Base-by-base conservation (phyloP, 257 asterid genomes). In the Paulownia fortunei region DNA sequence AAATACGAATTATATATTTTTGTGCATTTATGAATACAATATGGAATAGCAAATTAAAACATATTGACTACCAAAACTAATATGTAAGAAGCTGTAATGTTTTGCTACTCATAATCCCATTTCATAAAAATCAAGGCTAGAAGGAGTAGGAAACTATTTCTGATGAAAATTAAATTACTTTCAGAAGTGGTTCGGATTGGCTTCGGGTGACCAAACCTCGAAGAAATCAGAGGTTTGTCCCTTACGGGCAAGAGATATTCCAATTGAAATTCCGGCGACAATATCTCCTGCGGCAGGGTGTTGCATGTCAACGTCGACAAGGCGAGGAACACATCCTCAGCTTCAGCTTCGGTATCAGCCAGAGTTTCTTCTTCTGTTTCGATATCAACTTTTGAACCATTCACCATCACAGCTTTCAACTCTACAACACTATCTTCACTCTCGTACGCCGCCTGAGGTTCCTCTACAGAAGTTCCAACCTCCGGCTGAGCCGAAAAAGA, bases 351-450 rank as follows among this genome's bases (percentile, higher is more conserved):
- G 15, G 21, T 6, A 49, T 49, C 49, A 55, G 8, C 55, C 6
- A 60, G 75, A 15, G 21, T 19, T 52, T 69, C 85, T 1, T 73
- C 84, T 12, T 55, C 84, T 16, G 46, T 67, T 41, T 46, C 86
- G 52, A 61, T 42, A 19, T 69, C 81, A 27, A 69, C 83, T 72
- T 41, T 26, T 0, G 68, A 12, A 26, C 89, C 94, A 61, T 91
- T 88, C 69, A 84, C 92, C 76, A 83, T 36, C 76, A 86, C 90
- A 9, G 87, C 83, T 68, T 69, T 79, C 76, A 81, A 41, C 49
- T 85, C 91, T 73, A 73, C 79, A 10, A 72, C 79, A 66, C 41
- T 76, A 27, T 76, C 80, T 11, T 30, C 80, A 13, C 44, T 26
- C 16, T 72, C 82, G 13, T 74, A 59, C 73, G 4, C 86, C n/a